Base-by-base conservation (phyloP, 176 grass and related monocot species). In the Dactylis glomerata region DNA sequence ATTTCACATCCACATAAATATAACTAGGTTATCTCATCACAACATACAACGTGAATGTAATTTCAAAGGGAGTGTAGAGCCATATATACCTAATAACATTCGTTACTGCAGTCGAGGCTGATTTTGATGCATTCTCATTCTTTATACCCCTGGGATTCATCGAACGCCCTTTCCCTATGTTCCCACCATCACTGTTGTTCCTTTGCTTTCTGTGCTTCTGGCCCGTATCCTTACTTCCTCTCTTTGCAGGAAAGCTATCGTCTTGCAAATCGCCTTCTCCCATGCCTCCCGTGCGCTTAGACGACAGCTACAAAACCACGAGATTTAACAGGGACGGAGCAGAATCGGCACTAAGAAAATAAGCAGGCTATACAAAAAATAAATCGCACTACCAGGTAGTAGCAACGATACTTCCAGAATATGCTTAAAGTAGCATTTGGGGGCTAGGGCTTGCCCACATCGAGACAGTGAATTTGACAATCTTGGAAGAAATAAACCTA, bases 31-130 rank as follows among this genome's bases (percentile, higher is more conserved):
- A 10, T 28, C 33, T 27, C 50, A 23, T 47, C 31, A n/a, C 17
- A 31, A 31, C 32, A 82, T 47, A n/a, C 64, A 37, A 87, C 24
- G 51, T 5, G 10, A 36, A 9, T 7, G 52, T 19, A 66, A 11
- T 65, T n/a, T 76, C 44, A 24, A 34, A 70, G 38, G 83, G 74
- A 19, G 83, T 0, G 3, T 19, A 58, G 16, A 47, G 12, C 46
- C 74, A 28, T n/a, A n/a, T n/a, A n/a, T 87, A 97, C 91, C 89
- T 92, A 28, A 91, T 82, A 68, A 87, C 17, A n/a, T 88, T 83
- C 61, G 77, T 19, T 26, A 30, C 30, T 32, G 85, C 83, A 5
- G 81, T 81, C 40, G 84, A 87, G 19, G 57, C 51, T 13, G 71
- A 80, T 5, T 68, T 67, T 16, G 54, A 57, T 10, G 68, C 20